phyloP scores from a whole-genome alignment of 2,329 filamentous ascomycete species.

The Aspergillus quadrilineatus region DNA sequence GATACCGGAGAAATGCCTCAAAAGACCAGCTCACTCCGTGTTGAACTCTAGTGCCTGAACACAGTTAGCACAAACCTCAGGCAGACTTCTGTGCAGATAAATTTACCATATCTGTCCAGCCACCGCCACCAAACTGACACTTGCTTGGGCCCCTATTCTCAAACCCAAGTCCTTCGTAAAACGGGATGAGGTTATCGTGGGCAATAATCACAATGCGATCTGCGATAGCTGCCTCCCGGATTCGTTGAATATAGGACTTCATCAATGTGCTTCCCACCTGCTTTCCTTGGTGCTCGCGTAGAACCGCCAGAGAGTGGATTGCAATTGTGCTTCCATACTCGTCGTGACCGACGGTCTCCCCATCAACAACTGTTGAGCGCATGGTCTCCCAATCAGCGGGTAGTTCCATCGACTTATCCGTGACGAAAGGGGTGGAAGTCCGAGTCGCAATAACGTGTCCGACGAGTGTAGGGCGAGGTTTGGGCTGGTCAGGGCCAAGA shows the following conservation, averaged over 20 bases:
- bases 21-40: constrained; percentile 17
- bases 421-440: constrained; percentile 61
- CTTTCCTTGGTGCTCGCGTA: constrained; percentile 70
- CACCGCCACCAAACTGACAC: constrained; percentile 72
- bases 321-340: constrained; percentile 72
- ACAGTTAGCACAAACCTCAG: constrained; percentile 1
- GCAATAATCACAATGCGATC: constrained; percentile 75
- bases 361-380: constrained; percentile 41
- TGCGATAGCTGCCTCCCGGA: constrained; percentile 67
- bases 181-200: constrained; percentile 69
- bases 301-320: constrained; percentile 78
- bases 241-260: constrained; percentile 73
- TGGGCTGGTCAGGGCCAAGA: constrained; percentile 56
- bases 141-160: constrained; percentile 65
- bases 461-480: constrained; percentile 64
- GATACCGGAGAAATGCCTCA: neutral
- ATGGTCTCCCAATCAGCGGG: constrained; percentile 65
- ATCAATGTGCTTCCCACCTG: constrained; percentile 73
- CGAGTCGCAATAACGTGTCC: constrained; percentile 77
- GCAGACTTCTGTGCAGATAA: neutral
- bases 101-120: constrained; percentile 78
- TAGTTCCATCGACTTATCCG: constrained; percentile 73
- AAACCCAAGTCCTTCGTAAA: constrained; percentile 77
- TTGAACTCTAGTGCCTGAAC: constrained; percentile 32
- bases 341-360: constrained; percentile 63